Evolutionary conservation across 305 asterid species (phyloP), one percentile per base, ranked within the genome.

Genomic region (Fraxinus baroniana): DNA sequence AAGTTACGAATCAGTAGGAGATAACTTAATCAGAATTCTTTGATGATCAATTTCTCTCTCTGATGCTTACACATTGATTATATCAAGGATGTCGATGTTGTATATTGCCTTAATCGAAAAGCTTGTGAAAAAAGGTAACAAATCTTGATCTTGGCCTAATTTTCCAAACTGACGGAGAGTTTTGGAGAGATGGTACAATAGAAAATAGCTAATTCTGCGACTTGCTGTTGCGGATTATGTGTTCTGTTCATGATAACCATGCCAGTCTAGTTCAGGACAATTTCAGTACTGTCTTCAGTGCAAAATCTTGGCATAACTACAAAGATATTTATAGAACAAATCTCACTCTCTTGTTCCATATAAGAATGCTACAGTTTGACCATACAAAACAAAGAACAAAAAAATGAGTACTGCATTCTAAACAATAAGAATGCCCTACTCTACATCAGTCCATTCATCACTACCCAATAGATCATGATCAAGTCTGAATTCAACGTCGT

Each of bases 391-490:
- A 78, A 9, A 73, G 73, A 81, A 66, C 30, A 36, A 85, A 88
- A 39, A 81, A 81, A 79, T 72, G 8, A 79, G 64, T 74, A 75
- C 62, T 75, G 71, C 77, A 26, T 70, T 73, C 82, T 74, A 81
- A 41, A 22, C 39, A 81, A 76, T 82, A 84, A 85, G 81, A 81
- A 87, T 87, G 78, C 84, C 78, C 64, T 83, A 79, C 83, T 15
- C 28, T 68, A 68, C 72, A 74, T 84, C 66, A 28, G 2, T 15
- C 84, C 64, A 74, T 79, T 68, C 57, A 18, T 41, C 30, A 24
- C 83, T 60, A 57, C 78, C 46, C 71, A n/a, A 78, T 52, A 24
- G 72, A 24, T 57, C 10, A 18, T 5, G 68, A 57, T 57, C 68
- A 57, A 6, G 12, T 57, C 68, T 8, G 49, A 39, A 12, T 44